These are phyloP conservation scores for Cryptococcus floricola DNA, from an alignment of 1,284 basidiomycete genomes.

Conservation along the genomic window DNA sequence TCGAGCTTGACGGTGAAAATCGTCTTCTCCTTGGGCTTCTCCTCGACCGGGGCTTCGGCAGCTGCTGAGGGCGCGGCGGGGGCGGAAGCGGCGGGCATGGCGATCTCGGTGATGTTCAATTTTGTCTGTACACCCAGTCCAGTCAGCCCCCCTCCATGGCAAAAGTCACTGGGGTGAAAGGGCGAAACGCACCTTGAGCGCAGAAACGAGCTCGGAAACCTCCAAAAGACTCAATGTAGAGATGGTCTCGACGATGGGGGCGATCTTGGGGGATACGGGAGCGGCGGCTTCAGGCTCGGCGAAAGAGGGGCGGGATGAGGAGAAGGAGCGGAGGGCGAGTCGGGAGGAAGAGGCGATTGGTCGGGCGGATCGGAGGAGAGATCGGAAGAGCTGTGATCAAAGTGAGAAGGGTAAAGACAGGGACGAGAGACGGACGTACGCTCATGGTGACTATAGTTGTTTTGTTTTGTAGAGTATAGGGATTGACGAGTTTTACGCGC, in stretches of 20 bases:
- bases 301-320: constrained; percentile 24
- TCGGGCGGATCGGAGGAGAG: constrained; percentile 2
- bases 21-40: constrained; percentile 99
- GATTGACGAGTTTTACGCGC: background rate
- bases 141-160: too few relatives aligned
- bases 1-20: constrained; percentile 93
- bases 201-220: constrained; percentile 90
- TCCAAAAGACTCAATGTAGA: constrained; percentile 85
- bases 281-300: constrained; percentile 26
- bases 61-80: constrained; percentile 58
- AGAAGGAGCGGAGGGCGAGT: constrained; percentile 20
- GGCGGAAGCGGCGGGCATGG: constrained; percentile 68
- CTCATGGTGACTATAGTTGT: constrained; percentile 2
- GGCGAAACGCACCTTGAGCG: constrained; percentile 69
- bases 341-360: constrained; percentile 10
- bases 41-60: constrained; percentile 61
- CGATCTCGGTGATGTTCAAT: constrained; percentile 96
- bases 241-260: constrained; percentile 88
- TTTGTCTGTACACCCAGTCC: constrained; percentile 59
- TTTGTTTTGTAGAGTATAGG: too few relatives aligned
- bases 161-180: too few relatives aligned
- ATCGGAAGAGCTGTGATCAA: background rate
- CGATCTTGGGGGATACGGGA: constrained; percentile 58
- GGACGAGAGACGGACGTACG: background rate
- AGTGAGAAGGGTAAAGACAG: background rate